Conservation (phyloP, 2,329 filamentous ascomycete genomes). For the Fusarium sp. region DNA sequence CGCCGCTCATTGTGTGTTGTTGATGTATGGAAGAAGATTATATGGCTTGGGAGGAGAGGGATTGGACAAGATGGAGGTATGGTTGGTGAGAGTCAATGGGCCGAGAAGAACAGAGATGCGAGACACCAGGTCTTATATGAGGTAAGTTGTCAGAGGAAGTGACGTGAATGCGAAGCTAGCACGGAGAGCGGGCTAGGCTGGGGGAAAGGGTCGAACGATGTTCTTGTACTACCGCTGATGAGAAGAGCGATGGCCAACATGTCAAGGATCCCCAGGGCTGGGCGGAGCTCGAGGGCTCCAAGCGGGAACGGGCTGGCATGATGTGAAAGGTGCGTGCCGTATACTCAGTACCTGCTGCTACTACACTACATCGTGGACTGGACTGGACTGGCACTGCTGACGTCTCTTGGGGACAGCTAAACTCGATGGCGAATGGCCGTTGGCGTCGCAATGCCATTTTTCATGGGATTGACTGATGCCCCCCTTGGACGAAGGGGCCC, state of each 20-base stretch:
- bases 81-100: slow-evolving; percentile 22
- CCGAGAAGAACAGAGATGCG: slow-evolving; percentile 23
- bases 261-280: slow-evolving; percentile 44
- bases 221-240: slow-evolving; percentile 44
- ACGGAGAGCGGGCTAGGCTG: slow-evolving; percentile 38
- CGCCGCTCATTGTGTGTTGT: slow-evolving; percentile 47
- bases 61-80: slow-evolving; percentile 13
- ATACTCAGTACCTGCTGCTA: slow-evolving; percentile 28
- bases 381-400: slow-evolving; percentile 36
- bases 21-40: slow-evolving; percentile 13
- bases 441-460: slow-evolving; percentile 46
- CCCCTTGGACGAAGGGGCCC: slow-evolving; percentile 28
- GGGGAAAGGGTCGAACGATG: slow-evolving; percentile 46
- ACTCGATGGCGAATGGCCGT: slow-evolving; percentile 46
- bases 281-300: slow-evolving; percentile 41
- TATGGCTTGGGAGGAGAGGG: slow-evolving; percentile 7
- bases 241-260: slow-evolving; percentile 42
- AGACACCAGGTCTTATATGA: slow-evolving; percentile 43
- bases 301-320: slow-evolving; percentile 46
- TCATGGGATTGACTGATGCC: slow-evolving; percentile 46
- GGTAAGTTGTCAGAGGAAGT: slow-evolving; percentile 35
- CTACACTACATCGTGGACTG: slow-evolving; percentile 17
- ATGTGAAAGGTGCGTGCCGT: slow-evolving; percentile 43
- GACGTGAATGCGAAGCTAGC: slow-evolving; percentile 41
- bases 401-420: slow-evolving; percentile 44